phyloP scores from a whole-genome alignment of 345 rosid genomes.

The Camelina hispida region DNA sequence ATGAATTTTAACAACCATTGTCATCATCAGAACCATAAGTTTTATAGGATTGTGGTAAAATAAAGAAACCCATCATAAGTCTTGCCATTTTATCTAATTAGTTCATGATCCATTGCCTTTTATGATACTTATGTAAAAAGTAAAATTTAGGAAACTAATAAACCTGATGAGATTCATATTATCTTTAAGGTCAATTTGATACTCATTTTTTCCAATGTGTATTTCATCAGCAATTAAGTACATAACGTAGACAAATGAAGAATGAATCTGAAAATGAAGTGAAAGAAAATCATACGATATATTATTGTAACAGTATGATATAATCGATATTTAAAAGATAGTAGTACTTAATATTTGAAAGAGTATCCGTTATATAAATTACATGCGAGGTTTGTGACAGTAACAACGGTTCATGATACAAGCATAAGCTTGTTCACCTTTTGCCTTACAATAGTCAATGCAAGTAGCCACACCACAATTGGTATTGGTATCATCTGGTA shows the following conservation, averaged over 20 bases:
- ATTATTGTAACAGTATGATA: neutral
- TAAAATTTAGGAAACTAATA: neutral
- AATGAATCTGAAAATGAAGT: neutral
- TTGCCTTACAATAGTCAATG: slow-evolving; percentile 3
- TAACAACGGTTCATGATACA: slow-evolving; percentile 14
- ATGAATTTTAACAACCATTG: no score
- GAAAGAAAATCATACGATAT: neutral
- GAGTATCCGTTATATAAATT: neutral
- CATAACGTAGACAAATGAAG: neutral
- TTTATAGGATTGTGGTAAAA: no score
- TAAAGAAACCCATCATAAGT: no score
- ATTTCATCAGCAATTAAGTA: neutral
- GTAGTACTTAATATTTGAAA: neutral
- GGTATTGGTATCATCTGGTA: neutral
- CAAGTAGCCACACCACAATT: slow-evolving; percentile 28
- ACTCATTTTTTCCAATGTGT: neutral
- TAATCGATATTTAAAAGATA: neutral
- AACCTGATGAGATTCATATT: neutral
- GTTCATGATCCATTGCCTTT: no score
- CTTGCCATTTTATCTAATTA: no score
- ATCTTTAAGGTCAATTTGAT: neutral
- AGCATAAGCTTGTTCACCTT: slow-evolving; percentile 19
- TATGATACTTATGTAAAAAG: neutral
- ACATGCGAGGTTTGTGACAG: slow-evolving; percentile 28
- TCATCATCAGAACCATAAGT: no score